A percentile compares a stretch with the other conserved stretches of the same genome.
phyloP scores from a whole-genome alignment of 306 rosid species.

The Fragaria iinumae region DNA sequence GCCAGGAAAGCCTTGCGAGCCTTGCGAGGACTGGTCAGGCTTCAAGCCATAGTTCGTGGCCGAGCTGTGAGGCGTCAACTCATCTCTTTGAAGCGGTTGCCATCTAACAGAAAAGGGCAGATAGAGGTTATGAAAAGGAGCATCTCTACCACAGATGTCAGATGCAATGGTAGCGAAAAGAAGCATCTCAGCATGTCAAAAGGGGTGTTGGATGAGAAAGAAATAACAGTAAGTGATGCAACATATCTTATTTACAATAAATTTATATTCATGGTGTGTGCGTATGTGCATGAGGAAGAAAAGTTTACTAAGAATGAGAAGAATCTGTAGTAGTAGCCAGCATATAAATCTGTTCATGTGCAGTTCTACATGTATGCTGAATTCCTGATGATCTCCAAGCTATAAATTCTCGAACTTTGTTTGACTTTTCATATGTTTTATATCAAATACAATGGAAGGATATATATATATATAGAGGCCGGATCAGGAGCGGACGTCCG shows the following conservation, averaged over 20 bases:
- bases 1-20: conserved; percentile 88
- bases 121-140: conserved; percentile 33
- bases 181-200: conserved; percentile 35
- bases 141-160: conserved; percentile 16
- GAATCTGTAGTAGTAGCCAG: neutral
- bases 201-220: conserved; percentile 43
- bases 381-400: neutral
- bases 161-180: conserved; percentile 21
- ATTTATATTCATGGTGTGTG: neutral
- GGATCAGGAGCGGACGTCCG: too few relatives aligned
- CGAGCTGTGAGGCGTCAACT: conserved; percentile 62
- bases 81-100: conserved; percentile 28
- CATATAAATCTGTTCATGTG: neutral
- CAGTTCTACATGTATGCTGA: neutral
- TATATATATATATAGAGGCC: neutral
- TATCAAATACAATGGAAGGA: neutral
- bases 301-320: neutral
- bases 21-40: conserved; percentile 71
- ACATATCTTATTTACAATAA: neutral
- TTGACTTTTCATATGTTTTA: neutral
- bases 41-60: conserved; percentile 87
- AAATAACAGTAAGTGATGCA: conserved; percentile 35
- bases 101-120: conserved; percentile 25
- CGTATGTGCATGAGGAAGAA: too few relatives aligned
- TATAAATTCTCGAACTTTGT: neutral